Evolutionary conservation across 2,329 filamentous ascomycete genomes (phyloP), one percentile per base, ranked within the genome.

Genomic region (Sphaerulina musiva): DNA sequence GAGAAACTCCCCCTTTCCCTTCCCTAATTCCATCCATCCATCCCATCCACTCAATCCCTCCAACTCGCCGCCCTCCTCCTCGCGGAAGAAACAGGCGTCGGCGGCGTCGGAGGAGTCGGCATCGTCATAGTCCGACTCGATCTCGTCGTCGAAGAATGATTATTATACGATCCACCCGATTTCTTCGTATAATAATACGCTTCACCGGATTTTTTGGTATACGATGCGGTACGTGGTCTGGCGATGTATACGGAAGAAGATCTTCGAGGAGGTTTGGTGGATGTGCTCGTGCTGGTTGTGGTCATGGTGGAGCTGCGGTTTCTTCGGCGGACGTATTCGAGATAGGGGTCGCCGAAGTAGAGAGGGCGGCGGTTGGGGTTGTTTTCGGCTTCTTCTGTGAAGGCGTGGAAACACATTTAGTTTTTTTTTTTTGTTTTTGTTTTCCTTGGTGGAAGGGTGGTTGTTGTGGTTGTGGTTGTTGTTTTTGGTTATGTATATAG

Each of bases 401-500:
- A 51, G 11, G 48, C 41, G 41, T 41, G 41, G 41, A 51, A 51
- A 51, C 48, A 51, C 48, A 51, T 51, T 38, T 12, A n/a, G 44
- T 26, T 3, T 38, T 32, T 1, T 36, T 36, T 10, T 11, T 38
- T 23, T 42, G n/a, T 5, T 42, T 26, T 26, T 4, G 1, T 1
- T 29, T 29, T 29, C 5, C 5, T 29, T 29, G 20, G 20, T 20
- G 2, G 20, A 20, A 29, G 26, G 26, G 5, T 29, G 2, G 26
- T 29, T 4, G 26, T 3, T 6, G 5, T 26, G 26, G 26, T 2
- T 26, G 14, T 26, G 26, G 26, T 29, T 29, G 3, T 29, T 29
- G 3, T 6, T 29, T 29, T 29, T 6, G 26, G 26, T 29, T 29
- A 7, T 29, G 26, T 26, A 26, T 26, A 26, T 26, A 26, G 4